Evolutionary conservation across 2,329 filamentous ascomycete species (phyloP), one percentile per base, ranked within the genome.

Genomic region (Emmonsiellopsis sp.): DNA sequence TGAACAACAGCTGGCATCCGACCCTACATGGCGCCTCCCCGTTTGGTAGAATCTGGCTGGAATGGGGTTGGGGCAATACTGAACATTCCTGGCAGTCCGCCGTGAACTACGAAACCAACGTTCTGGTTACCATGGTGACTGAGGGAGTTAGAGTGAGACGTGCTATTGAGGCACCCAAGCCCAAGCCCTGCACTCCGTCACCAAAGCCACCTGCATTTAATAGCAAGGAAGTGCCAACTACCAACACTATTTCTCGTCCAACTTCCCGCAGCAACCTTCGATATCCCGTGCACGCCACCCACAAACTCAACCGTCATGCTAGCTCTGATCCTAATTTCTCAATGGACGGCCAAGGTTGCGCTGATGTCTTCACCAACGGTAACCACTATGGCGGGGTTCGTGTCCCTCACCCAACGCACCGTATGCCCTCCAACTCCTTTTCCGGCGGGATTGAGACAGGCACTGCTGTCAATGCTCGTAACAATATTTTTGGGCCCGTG

Each of bases 1-100:
- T 58, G 17, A 36, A 14, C 11, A 60, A 60, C 42, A 56, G 50
- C 13, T 60, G 55, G 56, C 14, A 47, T 47, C 14, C 52, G 27
- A 33, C 52, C 11, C 42, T 51, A 17, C 57, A 58, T 49, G 42
- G 45, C 13, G 52, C 17, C 17, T 58, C 58, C 21, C 57, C 57
- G 13, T 60, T 56, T 51, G 58, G 58, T 33, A 53, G 34, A 42
- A 40, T 59, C 53, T 55, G 56, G 55, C 42, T 60, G 9, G 55
- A 60, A 47, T 60, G 55, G 42, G 49, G 40, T 9, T 44, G 45
- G 17, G 52, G 52, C 36, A 51, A 57, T 13, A 56, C 55, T 21
- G 31, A 51, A 27, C 40, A 52, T 36, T 56, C 53, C 42, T 57
- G 53, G 54, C 50, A 59, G 40, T 40, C 39, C 43, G 57, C 58